Base-by-base conservation (phyloP, 177 flowering plant species). In the Vitis hybrid region DNA sequence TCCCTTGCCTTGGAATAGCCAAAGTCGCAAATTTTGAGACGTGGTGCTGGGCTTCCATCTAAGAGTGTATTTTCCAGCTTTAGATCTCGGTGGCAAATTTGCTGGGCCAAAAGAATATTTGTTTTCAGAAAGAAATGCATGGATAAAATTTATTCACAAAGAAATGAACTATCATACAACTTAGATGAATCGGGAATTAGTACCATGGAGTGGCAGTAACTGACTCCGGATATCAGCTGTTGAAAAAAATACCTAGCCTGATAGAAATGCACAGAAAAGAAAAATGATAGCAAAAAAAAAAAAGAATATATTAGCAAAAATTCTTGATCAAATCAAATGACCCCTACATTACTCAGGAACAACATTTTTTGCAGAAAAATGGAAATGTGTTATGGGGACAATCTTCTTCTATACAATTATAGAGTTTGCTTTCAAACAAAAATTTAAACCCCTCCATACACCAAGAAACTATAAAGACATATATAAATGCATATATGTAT, bases 31-130 rank as follows among this genome's bases (percentile, higher is more conserved):
- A 87, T 87, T 73, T 85, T 91, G 62, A 91, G 88, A 6, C 87
- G 84, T 0, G 91, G 89, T 1, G 80, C 75, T 15, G 85, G 49
- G 83, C 86, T 84, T 32, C 90, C 97, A 70, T 91, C 93, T 54
- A 89, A 68, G 48, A 91, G 86, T 18, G 92, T 89, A 68, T 91
- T 91, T 65, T 91, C 97, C 68, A 88, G 74, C 77, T 91, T 91
- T 0, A 91, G 86, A 69, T 91, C 92, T 71, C 92, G 76, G 70
- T 91, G 97, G 65, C 94, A 91, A 63, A 91, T 87, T 88, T 91
- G 86, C 97, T 91, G 82, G 73, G 30, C 60, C 15, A 54, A 17
- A 64, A 21, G 10, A 10, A 52, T 6, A 52, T 32, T 51, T 15
- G 2, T 21, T 15, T 30, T 49, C 5, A 57, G 63, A 10, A 8